Percentiles rank a stretch among this genome's conserved stretches.
These are phyloP conservation scores for Hordeum vulgare DNA, from an alignment of 176 grass and related monocot genomes.

Conservation along the genomic window MorexV3_pseudomolecules_assembly NC_058519.1:619589701-619590200, in stretches of 20 bases:
- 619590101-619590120: not conserved
- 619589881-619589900: no score
- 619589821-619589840: slow-evolving; percentile 79
- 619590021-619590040: no score
- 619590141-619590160: not conserved
- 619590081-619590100: no score
- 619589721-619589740: slow-evolving; percentile 65
- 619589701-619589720: not conserved
- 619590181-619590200: not conserved
- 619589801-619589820: slow-evolving; percentile 88
- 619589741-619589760: slow-evolving; percentile 91
- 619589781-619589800: slow-evolving; percentile 92
- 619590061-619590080: no score
- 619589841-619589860: slow-evolving; percentile 58
- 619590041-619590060: no score
- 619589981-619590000: no score
- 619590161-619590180: not conserved
- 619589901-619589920: no score
- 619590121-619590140: not conserved
- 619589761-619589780: slow-evolving; percentile 76
- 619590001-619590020: no score
- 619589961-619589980: no score
- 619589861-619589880: not conserved
- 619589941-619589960: no score
- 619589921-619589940: no score